Conservation (phyloP, 2,329 filamentous ascomycete genomes). For the Aspergillus quadrilineatus region DNA sequence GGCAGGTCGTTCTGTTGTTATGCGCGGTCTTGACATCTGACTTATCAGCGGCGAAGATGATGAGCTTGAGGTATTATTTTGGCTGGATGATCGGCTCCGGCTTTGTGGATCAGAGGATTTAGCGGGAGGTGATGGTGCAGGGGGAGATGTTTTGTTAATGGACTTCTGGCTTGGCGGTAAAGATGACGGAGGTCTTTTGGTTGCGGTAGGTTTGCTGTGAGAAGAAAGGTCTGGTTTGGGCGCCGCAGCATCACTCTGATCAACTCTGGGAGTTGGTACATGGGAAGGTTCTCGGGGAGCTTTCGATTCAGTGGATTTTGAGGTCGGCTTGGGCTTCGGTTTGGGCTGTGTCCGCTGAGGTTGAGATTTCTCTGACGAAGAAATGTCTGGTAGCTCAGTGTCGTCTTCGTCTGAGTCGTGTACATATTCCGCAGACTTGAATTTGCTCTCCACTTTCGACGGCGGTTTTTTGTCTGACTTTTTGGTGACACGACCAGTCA, state of each 20-base stretch:
- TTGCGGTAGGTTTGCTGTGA: slow-evolving; percentile 33
- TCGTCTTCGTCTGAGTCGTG: slow-evolving; percentile 53
- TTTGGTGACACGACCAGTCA: slow-evolving; percentile 45
- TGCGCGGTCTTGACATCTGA: slow-evolving; percentile 35
- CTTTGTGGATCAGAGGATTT: slow-evolving; percentile 59
- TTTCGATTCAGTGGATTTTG: slow-evolving; percentile 22
- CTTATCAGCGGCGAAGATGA: slow-evolving; percentile 48
- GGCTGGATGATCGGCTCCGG: slow-evolving; percentile 41
- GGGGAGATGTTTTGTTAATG: slow-evolving; percentile 61
- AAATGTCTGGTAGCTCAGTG: slow-evolving; percentile 41
- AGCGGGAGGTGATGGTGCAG: slow-evolving; percentile 61
- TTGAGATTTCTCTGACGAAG: slow-evolving; percentile 22
- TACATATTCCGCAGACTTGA: slow-evolving; percentile 56
- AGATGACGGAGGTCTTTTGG: slow-evolving; percentile 38
- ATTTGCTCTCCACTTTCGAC: slow-evolving; percentile 44
- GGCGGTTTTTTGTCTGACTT: slow-evolving; percentile 45
- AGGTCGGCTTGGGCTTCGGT: slow-evolving; percentile 19
- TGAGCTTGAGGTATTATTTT: slow-evolving; percentile 46
- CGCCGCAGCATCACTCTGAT: slow-evolving; percentile 23
- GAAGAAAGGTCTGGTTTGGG: slow-evolving; percentile 26
- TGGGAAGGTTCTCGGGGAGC: slow-evolving; percentile 20
- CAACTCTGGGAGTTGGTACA: slow-evolving; percentile 27
- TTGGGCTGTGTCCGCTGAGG: slow-evolving; percentile 20
- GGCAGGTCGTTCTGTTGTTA: slow-evolving; percentile 18
- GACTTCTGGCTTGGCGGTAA: slow-evolving; percentile 46